These are phyloP conservation scores for Colletotrichum euphorbiae DNA, from an alignment of 2,329 filamentous ascomycete genomes.

Conservation along the genomic window DNA sequence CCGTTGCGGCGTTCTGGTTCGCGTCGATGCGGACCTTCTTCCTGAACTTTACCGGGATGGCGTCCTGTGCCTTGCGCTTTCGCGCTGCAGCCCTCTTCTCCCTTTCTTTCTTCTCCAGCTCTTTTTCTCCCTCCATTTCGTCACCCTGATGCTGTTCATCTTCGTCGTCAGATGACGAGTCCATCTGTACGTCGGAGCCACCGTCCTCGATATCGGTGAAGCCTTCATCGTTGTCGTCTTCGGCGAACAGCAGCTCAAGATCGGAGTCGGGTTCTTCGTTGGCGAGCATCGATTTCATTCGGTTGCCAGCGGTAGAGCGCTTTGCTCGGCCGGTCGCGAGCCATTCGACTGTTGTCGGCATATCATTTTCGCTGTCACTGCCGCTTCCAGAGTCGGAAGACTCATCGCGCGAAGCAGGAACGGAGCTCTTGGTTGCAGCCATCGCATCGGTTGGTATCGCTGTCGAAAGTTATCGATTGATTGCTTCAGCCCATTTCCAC, in stretches of 20 bases:
- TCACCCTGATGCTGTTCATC: conserved; percentile 76
- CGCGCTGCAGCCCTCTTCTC: conserved; percentile 74
- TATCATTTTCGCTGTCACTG: conserved; percentile 52
- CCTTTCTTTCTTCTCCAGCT: conserved; percentile 81
- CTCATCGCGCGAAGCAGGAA: conserved; percentile 33
- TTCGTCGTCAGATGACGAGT: conserved; percentile 86
- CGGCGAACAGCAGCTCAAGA: conserved; percentile 80
- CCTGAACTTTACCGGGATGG: conserved; percentile 75
- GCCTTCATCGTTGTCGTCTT: conserved; percentile 75
- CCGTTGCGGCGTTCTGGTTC: conserved; percentile 50
- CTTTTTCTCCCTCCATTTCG: conserved; percentile 87
- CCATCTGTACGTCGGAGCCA: conserved; percentile 83
- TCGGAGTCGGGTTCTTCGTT: conserved; percentile 77
- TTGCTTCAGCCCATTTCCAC: conserved; percentile 29
- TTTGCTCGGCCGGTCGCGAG: conserved; percentile 79
- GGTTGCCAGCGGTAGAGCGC: conserved; percentile 85
- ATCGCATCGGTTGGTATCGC: conserved; percentile 30
- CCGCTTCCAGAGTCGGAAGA: conserved; percentile 42
- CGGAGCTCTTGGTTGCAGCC: conserved; percentile 32
- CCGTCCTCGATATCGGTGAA: conserved; percentile 77
- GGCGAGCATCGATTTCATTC: conserved; percentile 82
- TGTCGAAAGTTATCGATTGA: not conserved
- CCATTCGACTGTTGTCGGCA: conserved; percentile 67
- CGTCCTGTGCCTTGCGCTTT: conserved; percentile 85
- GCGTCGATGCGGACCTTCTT: conserved; percentile 82